These are phyloP conservation scores for Penicillium desertorum DNA, from an alignment of 495 filamentous ascomycete species.

Conservation along the genomic window DNA sequence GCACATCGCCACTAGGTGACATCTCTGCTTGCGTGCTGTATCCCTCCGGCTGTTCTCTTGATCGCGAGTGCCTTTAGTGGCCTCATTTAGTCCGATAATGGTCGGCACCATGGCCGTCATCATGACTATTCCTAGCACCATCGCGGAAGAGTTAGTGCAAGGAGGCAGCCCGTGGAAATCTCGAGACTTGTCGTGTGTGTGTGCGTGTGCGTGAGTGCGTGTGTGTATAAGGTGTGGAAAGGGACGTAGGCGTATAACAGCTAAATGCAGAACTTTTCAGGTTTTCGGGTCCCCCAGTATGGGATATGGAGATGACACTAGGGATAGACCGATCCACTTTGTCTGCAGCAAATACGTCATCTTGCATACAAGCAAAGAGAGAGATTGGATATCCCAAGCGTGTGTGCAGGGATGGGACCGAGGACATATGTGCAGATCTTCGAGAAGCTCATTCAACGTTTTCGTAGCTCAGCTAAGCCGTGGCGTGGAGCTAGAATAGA, in stretches of 20 bases:
- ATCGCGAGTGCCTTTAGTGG: constrained; percentile 23
- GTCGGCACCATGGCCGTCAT: constrained; percentile 36
- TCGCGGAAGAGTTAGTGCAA: constrained; percentile 5
- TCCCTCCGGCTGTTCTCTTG: constrained; percentile 24
- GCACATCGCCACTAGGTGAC: constrained; percentile 27
- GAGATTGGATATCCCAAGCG: constrained; percentile 2
- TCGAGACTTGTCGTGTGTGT: background rate
- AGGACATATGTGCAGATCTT: constrained; percentile 14
- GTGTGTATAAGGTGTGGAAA: background rate
- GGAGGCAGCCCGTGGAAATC: background rate
- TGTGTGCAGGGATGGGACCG: background rate
- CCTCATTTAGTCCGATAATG: constrained; percentile 32
- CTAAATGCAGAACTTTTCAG: constrained; percentile 20
- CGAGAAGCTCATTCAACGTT: background rate
- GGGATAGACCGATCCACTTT: constrained; percentile 14
- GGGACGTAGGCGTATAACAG: constrained; percentile 12
- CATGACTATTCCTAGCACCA: constrained; percentile 33
- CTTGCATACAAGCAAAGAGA: constrained; percentile 12
- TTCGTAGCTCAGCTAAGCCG: background rate
- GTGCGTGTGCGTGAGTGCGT: too few species aligned
- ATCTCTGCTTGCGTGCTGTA: constrained; percentile 24
- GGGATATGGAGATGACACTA: background rate
- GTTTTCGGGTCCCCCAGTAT: background rate
- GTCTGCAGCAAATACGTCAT: constrained; percentile 20
- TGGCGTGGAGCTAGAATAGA: background rate